Evolutionary conservation across 306 rosid genomes (phyloP).

Genomic region (Canavalia gladiata): DNA sequence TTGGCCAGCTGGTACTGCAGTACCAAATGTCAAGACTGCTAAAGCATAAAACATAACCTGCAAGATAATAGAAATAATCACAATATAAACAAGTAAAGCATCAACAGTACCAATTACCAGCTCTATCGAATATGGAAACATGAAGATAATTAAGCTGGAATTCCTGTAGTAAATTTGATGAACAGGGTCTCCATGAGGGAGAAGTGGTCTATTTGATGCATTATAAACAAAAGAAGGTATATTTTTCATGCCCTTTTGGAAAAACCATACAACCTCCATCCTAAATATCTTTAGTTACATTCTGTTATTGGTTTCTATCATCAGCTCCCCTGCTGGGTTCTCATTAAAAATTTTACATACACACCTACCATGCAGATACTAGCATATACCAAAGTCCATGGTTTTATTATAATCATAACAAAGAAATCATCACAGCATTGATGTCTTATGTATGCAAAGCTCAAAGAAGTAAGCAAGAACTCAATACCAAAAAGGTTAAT

Average conservation of each 20-base stretch:
- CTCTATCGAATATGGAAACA: slow-evolving; percentile 34
- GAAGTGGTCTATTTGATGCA: slow-evolving; percentile 7
- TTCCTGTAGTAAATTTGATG: not conserved
- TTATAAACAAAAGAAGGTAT: slow-evolving; percentile 12
- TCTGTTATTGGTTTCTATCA: slow-evolving; percentile 19
- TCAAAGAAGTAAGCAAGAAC: slow-evolving; percentile 44
- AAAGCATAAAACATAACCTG: slow-evolving; percentile 95
- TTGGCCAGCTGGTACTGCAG: slow-evolving; percentile 97
- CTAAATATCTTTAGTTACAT: slow-evolving; percentile 27
- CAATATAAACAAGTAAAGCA: slow-evolving; percentile 24
- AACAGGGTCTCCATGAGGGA: not conserved
- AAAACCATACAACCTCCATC: not conserved
- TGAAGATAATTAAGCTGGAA: slow-evolving; percentile 42
- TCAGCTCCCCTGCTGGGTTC: slow-evolving; percentile 15
- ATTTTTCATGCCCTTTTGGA: slow-evolving; percentile 23
- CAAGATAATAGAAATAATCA: slow-evolving; percentile 46
- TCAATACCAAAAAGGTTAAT: slow-evolving; percentile 90
- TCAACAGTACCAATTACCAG: slow-evolving; percentile 24
- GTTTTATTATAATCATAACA: slow-evolving; percentile 11
- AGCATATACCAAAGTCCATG: slow-evolving; percentile 21
- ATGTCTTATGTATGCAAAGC: slow-evolving; percentile 19
- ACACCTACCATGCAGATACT: slow-evolving; percentile 34
- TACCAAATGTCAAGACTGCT: slow-evolving; percentile 96
- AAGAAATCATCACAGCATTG: slow-evolving; percentile 29
- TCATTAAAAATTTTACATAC: slow-evolving; percentile 16